Base-by-base conservation (phyloP, 2,329 filamentous ascomycete genomes). In the Xylariaceae sp. region DNA sequence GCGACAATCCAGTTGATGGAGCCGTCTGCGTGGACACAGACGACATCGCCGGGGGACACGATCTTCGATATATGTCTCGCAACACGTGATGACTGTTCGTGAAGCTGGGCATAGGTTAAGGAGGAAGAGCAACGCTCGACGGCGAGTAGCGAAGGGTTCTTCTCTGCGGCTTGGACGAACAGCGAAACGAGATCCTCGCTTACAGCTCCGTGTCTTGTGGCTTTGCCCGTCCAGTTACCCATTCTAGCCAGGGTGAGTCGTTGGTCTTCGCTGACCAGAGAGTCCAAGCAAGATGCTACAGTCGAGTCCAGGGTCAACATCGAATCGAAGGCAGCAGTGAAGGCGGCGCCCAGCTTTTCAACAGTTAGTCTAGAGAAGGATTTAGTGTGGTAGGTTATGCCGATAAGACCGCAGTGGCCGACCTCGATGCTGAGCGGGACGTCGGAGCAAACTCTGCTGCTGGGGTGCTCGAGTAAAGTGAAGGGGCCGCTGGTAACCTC, bases 1-100 rank as follows among this genome's bases (percentile, higher is more conserved):
- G 66, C 66, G 1, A 70, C 54, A 19, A 74, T 61, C 71, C 71
- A 72, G 58, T 70, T 60, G 8, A 70, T 42, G 1, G 62, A 62
- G 0, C 68, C 46, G 49, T 73, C 71, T 2, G 69, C 64, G 47
- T 69, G 59, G 3, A 73, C 64, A 42, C 63, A 64, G 0, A 74
- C 68, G 9, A 69, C 60, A 3, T 72, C 68, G 5, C 58, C 59
- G 55, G 7, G 45, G 47, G 27, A 56, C 47, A 41, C 46, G 8
- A 6, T 8, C 4, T 9, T 44, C 3, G 29, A 19, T 26, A 67
- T 56, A 19, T 46, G 26, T 6, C 45, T 27, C 26, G 55, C 51
- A 3, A 61, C 55, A 6, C 35, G 9, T 4, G 35, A 31, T 3
- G 26, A 11, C 9, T 27, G 12, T 7, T 48, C 32, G 37, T 50